phyloP scores from a whole-genome alignment of 2,329 filamentous ascomycete species.

The Aspergillus pseudoviridinutans region DNA sequence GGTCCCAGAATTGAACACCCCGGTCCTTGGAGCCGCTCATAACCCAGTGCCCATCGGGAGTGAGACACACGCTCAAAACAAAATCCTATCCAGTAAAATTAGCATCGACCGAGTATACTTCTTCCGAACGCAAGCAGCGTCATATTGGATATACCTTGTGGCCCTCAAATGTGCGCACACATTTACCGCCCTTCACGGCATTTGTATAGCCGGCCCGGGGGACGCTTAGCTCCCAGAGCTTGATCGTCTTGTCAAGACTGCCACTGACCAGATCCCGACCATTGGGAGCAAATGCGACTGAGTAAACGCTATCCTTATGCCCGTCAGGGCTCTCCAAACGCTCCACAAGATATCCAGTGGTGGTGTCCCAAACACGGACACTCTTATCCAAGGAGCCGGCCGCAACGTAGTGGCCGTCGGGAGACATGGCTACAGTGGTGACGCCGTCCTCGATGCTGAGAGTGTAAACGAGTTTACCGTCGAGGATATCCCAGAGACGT shows the following conservation, averaged over 20 bases:
- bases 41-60: slow-evolving; percentile 91
- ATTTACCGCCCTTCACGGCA: slow-evolving; percentile 79
- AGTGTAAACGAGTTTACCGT: slow-evolving; percentile 74
- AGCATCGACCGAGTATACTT: background rate
- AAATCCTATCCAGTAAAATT: slow-evolving; percentile 64
- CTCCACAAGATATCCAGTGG: slow-evolving; percentile 79
- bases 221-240: slow-evolving; percentile 93
- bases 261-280: slow-evolving; percentile 91
- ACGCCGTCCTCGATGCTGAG: slow-evolving; percentile 95
- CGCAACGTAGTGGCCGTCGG: slow-evolving; percentile 88
- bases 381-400: slow-evolving; percentile 96
- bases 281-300: slow-evolving; percentile 90
- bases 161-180: slow-evolving; percentile 93
- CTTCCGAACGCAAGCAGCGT: background rate
- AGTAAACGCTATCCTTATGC: slow-evolving; percentile 96
- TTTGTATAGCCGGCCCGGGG: slow-evolving; percentile 63
- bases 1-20: slow-evolving; percentile 98
- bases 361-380: slow-evolving; percentile 93
- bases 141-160: slow-evolving; percentile 65
- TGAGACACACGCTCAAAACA: slow-evolving; percentile 90
- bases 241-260: slow-evolving; percentile 95
- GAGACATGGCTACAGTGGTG: slow-evolving; percentile 94
- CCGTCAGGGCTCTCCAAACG: slow-evolving; percentile 88
- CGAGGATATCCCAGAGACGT: slow-evolving; percentile 91
- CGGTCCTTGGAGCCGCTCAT: slow-evolving; percentile 96